These are phyloP conservation scores for Trichopus zeylanicus DNA, from an alignment of 116 monocot species.

Conservation along the genomic window DNA sequence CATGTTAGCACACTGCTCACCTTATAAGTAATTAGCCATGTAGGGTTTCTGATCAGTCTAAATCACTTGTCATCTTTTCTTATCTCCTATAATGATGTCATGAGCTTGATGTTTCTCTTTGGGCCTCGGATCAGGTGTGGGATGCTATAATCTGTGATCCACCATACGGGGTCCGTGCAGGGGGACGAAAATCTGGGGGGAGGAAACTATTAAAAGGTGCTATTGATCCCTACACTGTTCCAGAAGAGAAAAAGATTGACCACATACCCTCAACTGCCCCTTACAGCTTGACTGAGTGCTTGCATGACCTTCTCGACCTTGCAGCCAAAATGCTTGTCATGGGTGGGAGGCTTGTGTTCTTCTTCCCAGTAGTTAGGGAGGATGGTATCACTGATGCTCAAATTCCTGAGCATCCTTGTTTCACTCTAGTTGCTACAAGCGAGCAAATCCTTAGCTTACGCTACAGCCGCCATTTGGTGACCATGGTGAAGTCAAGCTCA, in stretches of 20 bases:
- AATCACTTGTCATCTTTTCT: neutral
- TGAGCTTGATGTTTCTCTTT: neutral
- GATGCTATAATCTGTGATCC: slow-evolving; percentile 99
- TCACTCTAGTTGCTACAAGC: slow-evolving; percentile 44
- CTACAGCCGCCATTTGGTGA: slow-evolving; percentile 78
- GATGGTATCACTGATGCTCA: slow-evolving; percentile 30
- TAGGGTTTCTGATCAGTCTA: neutral
- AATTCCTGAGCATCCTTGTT: slow-evolving; percentile 86
- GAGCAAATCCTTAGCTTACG: slow-evolving; percentile 93
- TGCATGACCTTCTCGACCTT: slow-evolving; percentile 87
- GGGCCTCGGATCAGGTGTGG: slow-evolving; percentile 39
- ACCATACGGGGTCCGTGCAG: slow-evolving; percentile 96
- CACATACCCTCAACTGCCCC: slow-evolving; percentile 97
- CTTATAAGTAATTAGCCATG: no score
- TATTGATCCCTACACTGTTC: slow-evolving; percentile 75
- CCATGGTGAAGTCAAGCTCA: slow-evolving; percentile 72
- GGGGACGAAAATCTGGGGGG: slow-evolving; percentile 94
- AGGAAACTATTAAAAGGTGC: slow-evolving; percentile 74
- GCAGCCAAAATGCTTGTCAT: slow-evolving; percentile 82
- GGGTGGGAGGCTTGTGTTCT: slow-evolving; percentile 84
- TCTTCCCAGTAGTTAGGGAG: slow-evolving; percentile 81
- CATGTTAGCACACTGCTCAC: no score
- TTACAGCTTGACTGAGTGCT: slow-evolving; percentile 76
- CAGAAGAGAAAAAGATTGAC: slow-evolving; percentile 72
- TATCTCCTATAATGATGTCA: neutral